phyloP scores from a whole-genome alignment of 2,329 filamentous ascomycete species.

The Aspergillus ibericus region DNA sequence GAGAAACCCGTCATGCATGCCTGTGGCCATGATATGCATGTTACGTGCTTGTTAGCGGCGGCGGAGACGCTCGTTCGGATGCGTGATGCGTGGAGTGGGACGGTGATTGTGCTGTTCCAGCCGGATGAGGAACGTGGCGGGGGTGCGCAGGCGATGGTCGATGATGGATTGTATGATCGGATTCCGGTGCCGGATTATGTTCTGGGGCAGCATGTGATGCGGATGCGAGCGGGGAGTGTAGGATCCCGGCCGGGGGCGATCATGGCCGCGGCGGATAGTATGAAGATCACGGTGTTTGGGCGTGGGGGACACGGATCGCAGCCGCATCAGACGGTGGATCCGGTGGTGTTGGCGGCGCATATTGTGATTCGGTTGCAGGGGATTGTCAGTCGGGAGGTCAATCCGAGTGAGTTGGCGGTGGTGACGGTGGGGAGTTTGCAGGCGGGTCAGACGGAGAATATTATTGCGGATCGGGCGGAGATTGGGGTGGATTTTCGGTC shows the following conservation, averaged over 20 bases:
- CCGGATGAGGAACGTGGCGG: slow-evolving; percentile 65
- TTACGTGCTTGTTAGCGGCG: slow-evolving; percentile 56
- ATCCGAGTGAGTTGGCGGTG: slow-evolving; percentile 55
- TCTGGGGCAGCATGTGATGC: slow-evolving; percentile 59
- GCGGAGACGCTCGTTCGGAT: slow-evolving; percentile 51
- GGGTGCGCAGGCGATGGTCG: slow-evolving; percentile 64
- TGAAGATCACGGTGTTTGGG: slow-evolving; percentile 58
- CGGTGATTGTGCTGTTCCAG: slow-evolving; percentile 65
- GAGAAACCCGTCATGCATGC: slow-evolving; percentile 62
- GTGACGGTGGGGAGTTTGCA: slow-evolving; percentile 61
- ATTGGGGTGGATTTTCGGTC: slow-evolving; percentile 58
- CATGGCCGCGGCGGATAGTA: slow-evolving; percentile 47
- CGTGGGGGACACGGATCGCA: slow-evolving; percentile 59
- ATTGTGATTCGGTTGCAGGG: slow-evolving; percentile 60
- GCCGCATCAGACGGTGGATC: slow-evolving; percentile 59
- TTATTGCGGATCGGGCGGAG: slow-evolving; percentile 57
- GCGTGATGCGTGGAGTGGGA: slow-evolving; percentile 59
- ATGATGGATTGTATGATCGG: slow-evolving; percentile 56
- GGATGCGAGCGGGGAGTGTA: slow-evolving; percentile 43
- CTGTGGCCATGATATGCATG: slow-evolving; percentile 63
- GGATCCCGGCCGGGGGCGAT: slow-evolving; percentile 40
- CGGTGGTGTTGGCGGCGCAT: slow-evolving; percentile 58
- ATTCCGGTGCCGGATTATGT: slow-evolving; percentile 57
- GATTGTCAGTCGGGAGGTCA: slow-evolving; percentile 58
- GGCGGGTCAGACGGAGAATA: slow-evolving; percentile 61